Evolutionary conservation across 805 yeast species (phyloP).

Genomic region (Cyberlindnera veronae): DNA sequence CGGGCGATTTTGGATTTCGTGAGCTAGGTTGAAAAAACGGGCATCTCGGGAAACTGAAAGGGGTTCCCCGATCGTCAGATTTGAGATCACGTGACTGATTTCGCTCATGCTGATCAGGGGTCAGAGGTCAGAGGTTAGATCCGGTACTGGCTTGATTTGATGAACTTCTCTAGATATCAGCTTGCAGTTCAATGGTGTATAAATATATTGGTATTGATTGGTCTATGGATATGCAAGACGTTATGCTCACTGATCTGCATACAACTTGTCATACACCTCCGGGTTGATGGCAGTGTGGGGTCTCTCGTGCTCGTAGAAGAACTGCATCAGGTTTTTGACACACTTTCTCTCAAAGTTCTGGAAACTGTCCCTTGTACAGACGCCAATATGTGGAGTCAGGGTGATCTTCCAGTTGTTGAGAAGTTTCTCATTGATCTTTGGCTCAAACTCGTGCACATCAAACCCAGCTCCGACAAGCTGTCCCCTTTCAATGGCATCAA

Average conservation of each 20-base stretch:
- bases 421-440: conserved; percentile 32
- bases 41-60: no score
- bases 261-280: conserved; percentile 10
- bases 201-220: no score
- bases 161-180: no score
- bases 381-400: conserved; percentile 38
- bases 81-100: no score
- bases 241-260: neutral
- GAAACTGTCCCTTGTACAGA: conserved; percentile 34
- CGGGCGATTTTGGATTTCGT: no score
- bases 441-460: conserved; percentile 43
- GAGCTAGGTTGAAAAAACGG: no score
- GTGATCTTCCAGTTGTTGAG: conserved; percentile 35
- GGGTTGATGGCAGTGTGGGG: conserved; percentile 31
- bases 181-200: no score
- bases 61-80: no score
- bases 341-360: conserved; percentile 36
- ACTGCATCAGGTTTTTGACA: conserved; percentile 35
- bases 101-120: no score
- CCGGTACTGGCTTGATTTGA: no score
- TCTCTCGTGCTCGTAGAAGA: conserved; percentile 32
- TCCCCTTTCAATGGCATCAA: conserved; percentile 38
- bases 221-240: neutral
- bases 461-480: conserved; percentile 41
- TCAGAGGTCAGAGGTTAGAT: no score